Conservation (phyloP, 2,329 filamentous ascomycete genomes). For the Aspergillus ruber region DNA sequence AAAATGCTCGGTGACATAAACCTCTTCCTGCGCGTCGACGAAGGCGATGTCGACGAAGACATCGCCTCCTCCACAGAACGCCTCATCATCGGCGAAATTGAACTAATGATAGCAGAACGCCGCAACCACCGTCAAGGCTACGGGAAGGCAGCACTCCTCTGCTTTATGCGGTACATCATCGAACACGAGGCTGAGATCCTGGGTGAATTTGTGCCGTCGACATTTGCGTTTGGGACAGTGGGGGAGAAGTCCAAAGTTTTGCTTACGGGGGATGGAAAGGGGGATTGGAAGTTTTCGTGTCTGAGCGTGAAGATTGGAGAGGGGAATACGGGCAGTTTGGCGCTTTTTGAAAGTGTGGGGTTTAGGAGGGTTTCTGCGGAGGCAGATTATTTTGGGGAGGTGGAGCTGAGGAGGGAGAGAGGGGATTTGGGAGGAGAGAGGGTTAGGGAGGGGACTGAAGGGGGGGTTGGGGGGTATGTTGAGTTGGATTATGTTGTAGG, state of each 20-base stretch:
- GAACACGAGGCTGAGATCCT: constrained; percentile 51
- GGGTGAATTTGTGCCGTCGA: constrained; percentile 42
- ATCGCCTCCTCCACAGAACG: neutral
- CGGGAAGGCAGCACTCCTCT: constrained; percentile 58
- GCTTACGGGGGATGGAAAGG: neutral
- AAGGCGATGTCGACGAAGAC: constrained; percentile 41
- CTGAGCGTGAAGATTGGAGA: constrained; percentile 58
- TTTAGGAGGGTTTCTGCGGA: constrained; percentile 47
- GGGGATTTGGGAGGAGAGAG: constrained; percentile 21
- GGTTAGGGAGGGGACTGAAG: constrained; percentile 21
- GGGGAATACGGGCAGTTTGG: constrained; percentile 51
- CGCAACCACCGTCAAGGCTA: constrained; percentile 56
- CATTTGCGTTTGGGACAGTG: constrained; percentile 7
- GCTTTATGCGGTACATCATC: constrained; percentile 64
- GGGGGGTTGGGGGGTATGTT: constrained; percentile 29
- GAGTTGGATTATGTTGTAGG: constrained; percentile 32
- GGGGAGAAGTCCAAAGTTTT: constrained; percentile 7
- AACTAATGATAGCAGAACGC: constrained; percentile 10
- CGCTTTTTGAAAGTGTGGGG: constrained; percentile 55
- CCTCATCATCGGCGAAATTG: constrained; percentile 22
- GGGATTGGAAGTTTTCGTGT: constrained; percentile 28
- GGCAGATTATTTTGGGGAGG: constrained; percentile 62
- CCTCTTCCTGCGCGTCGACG: constrained; percentile 64
- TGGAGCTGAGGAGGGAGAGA: constrained; percentile 47
- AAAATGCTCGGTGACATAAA: constrained; percentile 71